phyloP scores from a whole-genome alignment of 2,329 filamentous ascomycete genomes.

The Pseudogymnoascus sp. region DNA sequence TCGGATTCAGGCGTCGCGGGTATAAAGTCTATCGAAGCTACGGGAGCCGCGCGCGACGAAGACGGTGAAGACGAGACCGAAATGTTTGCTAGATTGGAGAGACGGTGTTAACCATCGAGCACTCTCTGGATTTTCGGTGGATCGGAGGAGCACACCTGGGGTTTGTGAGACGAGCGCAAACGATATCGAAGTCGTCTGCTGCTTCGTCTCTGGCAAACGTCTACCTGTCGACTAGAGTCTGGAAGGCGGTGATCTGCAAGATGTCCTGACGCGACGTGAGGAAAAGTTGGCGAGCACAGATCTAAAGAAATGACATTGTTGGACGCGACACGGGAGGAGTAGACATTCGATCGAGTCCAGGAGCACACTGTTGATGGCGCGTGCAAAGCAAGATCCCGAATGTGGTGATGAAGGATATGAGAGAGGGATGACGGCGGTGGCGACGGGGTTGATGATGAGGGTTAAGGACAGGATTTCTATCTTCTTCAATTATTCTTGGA shows the following conservation, averaged over 20 bases:
- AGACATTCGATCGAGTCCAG: constrained; percentile 23
- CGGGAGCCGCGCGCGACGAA: constrained; percentile 49
- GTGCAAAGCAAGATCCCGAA: constrained; percentile 12
- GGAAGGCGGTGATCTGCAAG: constrained; percentile 7
- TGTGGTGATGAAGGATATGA: background rate
- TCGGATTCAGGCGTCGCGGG: constrained; percentile 12
- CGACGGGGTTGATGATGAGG: background rate
- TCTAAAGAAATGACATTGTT: constrained; percentile 28
- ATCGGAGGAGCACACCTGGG: constrained; percentile 34
- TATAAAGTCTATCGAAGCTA: constrained; percentile 51
- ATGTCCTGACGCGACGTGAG: constrained; percentile 10
- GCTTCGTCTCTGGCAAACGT: constrained; percentile 35
- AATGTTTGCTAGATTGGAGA: constrained; percentile 19
- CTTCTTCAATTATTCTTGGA: background rate
- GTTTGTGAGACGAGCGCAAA: constrained; percentile 57
- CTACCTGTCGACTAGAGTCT: constrained; percentile 12
- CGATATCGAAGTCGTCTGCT: constrained; percentile 51
- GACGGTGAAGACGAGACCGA: constrained; percentile 31
- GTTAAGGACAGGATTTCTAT: background rate
- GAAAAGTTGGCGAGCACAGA: constrained; percentile 11
- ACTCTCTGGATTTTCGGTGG: background rate
- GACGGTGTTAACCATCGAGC: constrained; percentile 10
- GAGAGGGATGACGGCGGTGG: background rate
- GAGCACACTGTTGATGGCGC: constrained; percentile 18
- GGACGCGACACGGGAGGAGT: constrained; percentile 16